Percentiles rank a stretch among this genome's conserved stretches.
Evolutionary conservation across 177 flowering plant species (phyloP).

Genomic region (Vitis hybrid): DNA sequence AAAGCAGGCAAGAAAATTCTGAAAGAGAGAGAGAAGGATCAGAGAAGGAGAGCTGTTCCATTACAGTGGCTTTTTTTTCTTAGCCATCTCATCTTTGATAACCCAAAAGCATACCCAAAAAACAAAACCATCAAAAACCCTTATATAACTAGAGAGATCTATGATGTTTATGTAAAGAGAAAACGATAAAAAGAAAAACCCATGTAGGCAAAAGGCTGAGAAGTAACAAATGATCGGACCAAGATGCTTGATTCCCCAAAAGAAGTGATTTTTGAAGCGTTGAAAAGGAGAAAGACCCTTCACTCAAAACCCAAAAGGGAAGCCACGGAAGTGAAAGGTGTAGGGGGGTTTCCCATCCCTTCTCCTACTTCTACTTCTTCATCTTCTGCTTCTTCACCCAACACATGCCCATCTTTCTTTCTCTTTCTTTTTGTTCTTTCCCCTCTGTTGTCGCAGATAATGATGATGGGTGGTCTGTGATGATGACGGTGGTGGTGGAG

Average conservation of each 20-base stretch:
- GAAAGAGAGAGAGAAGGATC: not conserved
- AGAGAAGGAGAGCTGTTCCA: not conserved
- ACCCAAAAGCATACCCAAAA: too few relatives aligned
- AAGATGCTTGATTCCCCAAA: slow-evolving; percentile 33
- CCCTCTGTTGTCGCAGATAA: not conserved
- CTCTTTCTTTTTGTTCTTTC: slow-evolving; percentile 11
- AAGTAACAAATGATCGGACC: slow-evolving; percentile 23
- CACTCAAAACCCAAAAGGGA: slow-evolving; percentile 1
- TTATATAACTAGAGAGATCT: too few relatives aligned
- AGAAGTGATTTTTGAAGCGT: not conserved
- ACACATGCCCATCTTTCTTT: not conserved
- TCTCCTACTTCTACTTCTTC: not conserved
- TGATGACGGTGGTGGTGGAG: not conserved
- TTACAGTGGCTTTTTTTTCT: not conserved
- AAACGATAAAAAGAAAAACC: too few relatives aligned
- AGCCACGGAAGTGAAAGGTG: not conserved
- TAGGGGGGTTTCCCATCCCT: too few relatives aligned
- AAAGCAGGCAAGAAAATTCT: not conserved
- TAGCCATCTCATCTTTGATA: too few relatives aligned
- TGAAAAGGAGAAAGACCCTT: not conserved
- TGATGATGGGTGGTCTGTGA: slow-evolving; percentile 13
- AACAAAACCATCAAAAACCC: too few relatives aligned
- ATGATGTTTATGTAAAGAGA: too few relatives aligned
- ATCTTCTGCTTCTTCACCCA: not conserved
- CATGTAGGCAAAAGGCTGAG: not conserved